Evolutionary conservation across 1,284 basidiomycete species (phyloP).

Genomic region (Ganoderma boninense): DNA sequence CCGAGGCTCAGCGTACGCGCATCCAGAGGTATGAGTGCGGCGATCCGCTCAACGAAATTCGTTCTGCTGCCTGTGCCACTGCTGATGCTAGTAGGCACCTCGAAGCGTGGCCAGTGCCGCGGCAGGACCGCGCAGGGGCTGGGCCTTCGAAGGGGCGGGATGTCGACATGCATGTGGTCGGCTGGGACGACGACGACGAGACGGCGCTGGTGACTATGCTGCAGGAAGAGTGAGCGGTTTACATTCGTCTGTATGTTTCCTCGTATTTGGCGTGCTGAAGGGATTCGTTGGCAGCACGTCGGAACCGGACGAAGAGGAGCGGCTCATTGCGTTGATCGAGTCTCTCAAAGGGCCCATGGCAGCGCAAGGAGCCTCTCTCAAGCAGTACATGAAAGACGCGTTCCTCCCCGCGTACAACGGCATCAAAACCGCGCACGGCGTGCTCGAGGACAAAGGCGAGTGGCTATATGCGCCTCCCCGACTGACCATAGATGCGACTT

Average conservation of each 20-base stretch:
- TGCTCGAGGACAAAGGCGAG: conserved; percentile 50
- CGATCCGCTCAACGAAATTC: conserved; percentile 20
- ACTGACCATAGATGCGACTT: not conserved
- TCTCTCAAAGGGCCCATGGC: conserved; percentile 58
- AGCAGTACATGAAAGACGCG: conserved; percentile 58
- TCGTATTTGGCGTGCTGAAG: conserved; percentile 7
- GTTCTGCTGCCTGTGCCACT: not conserved
- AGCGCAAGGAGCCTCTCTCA: conserved; percentile 49
- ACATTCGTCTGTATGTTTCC: not conserved
- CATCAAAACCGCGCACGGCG: conserved; percentile 53
- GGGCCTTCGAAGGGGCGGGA: conserved; percentile 33
- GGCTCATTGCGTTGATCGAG: conserved; percentile 52
- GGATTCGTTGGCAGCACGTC: conserved; percentile 22
- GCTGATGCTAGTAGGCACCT: conserved; percentile 21
- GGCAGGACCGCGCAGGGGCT: conserved; percentile 23
- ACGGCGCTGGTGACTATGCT: conserved; percentile 61
- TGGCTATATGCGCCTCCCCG: conserved; percentile 15
- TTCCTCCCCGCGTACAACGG: conserved; percentile 61
- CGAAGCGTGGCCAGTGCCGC: conserved; percentile 20
- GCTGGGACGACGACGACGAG: conserved; percentile 69
- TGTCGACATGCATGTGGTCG: conserved; percentile 43
- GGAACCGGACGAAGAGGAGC: conserved; percentile 42
- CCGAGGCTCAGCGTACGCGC: not conserved
- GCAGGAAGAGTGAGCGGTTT: conserved; percentile 50
- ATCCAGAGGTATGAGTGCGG: not conserved